phyloP scores from a whole-genome alignment of 2,329 filamentous ascomycete genomes.

The Botrytis fabae region DNA sequence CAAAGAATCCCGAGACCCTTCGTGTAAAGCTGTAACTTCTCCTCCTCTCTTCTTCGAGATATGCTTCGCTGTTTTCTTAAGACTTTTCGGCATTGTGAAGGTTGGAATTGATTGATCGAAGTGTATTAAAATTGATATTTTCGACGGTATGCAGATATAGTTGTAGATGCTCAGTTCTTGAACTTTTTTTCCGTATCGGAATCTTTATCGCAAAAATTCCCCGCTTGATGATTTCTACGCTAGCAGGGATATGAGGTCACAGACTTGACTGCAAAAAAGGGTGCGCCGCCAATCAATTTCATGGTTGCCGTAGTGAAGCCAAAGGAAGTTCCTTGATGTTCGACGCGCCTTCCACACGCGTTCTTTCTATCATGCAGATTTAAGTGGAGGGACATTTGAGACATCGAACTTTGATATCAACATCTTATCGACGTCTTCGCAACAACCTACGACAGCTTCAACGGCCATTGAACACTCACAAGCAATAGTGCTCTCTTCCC shows the following conservation, averaged over 20 bases:
- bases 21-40: constrained; percentile 73
- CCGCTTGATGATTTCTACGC: constrained; percentile 16
- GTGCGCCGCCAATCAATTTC: constrained; percentile 20
- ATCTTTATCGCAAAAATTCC: constrained; percentile 32
- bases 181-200: constrained; percentile 33
- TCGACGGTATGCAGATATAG: background rate
- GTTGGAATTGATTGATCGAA: background rate
- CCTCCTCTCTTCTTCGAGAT: constrained; percentile 84
- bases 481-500: background rate
- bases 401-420: constrained; percentile 8
- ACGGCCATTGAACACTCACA: constrained; percentile 1
- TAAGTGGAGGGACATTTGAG: background rate
- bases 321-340: constrained; percentile 14
- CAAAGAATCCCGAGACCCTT: constrained; percentile 83
- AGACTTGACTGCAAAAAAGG: background rate
- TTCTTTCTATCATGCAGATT: constrained; percentile 20
- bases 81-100: constrained; percentile 66
- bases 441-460: constrained; percentile 2
- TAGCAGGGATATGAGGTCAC: constrained; percentile 14
- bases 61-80: constrained; percentile 84
- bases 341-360: constrained; percentile 24
- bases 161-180: constrained; percentile 6
- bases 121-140: background rate
- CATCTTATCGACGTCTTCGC: constrained; percentile 14
- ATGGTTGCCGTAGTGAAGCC: constrained; percentile 24